Evolutionary conservation across 1,284 basidiomycete species (phyloP), one percentile per base, ranked within the genome.

Genomic region (Somion occarium): DNA sequence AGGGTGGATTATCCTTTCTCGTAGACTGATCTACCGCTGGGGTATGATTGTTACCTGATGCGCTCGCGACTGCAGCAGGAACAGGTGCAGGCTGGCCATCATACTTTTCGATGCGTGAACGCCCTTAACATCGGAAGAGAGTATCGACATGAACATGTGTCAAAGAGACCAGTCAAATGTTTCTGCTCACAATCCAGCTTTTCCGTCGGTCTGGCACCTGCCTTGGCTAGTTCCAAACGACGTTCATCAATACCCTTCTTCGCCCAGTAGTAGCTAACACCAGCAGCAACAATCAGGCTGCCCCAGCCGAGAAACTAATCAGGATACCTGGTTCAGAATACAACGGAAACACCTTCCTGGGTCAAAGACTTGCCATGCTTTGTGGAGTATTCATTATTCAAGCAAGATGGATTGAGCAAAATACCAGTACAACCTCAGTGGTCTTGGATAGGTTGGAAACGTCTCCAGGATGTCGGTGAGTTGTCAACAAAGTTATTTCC

Each of bases 181-280:
- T 34, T n/a, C n/a, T 15, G 15, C 30, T 34, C 30, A 74, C 73
- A 71, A 50, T 73, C 67, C 18, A 67, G 60, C 46, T 67, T 71
- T 56, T 70, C 69, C 46, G 66, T 64, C 18, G 71, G 65, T 45
- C 73, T 58, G 22, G 61, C 59, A 11, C 68, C 71, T 11, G 56
- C 54, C 15, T 53, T 58, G 38, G 64, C 64, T 54, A 69, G 71
- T 47, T 63, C 47, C 52, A 59, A 60, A 38, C 73, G 57, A 44
- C 74, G 62, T 25, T 68, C 68, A 57, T 75, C 66, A 54, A 76
- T 73, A 51, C 65, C 67, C 56, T 72, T 67, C 53, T 72, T 73
- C 19, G 75, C 73, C 48, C 61, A 75, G 61, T 73, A 73, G 63
- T 72, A 77, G 48, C 72, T 73, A 25, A 68, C 65, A 26, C 71